phyloP scores from a whole-genome alignment of 192 early-diverging fungal genomes.

The Coemansia sp. region DNA sequence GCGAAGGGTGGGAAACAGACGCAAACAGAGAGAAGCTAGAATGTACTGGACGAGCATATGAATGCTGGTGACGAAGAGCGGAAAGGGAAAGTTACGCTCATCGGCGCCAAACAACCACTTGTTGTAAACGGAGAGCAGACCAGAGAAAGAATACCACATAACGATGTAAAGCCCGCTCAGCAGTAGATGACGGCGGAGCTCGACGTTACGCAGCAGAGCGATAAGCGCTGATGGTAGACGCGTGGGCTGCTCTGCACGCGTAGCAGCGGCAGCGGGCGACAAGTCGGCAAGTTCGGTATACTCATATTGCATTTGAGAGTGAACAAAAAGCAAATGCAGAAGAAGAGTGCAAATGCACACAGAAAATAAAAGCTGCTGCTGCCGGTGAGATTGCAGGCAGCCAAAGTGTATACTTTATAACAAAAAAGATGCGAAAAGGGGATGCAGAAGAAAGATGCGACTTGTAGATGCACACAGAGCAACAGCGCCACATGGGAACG shows the following conservation, averaged over 20 bases:
- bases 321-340: background rate
- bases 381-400: background rate
- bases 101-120: slow-evolving; percentile 87
- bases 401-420: background rate
- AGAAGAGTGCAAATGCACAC: slow-evolving; percentile 3
- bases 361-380: background rate
- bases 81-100: slow-evolving; percentile 81
- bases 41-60: slow-evolving; percentile 86
- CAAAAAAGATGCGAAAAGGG: background rate
- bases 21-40: slow-evolving; percentile 58
- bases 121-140: slow-evolving; percentile 83
- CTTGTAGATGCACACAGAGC: background rate
- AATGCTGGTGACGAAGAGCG: slow-evolving; percentile 79
- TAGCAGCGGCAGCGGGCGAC: slow-evolving; percentile 6
- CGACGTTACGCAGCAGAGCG: slow-evolving; percentile 21
- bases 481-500: background rate
- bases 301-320: slow-evolving; percentile 23
- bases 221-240: slow-evolving; percentile 1
- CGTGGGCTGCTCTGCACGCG: background rate
- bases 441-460: background rate
- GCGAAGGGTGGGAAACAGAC: slow-evolving; percentile 61
- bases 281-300: slow-evolving; percentile 47
- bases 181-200: slow-evolving; percentile 34
- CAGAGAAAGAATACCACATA: slow-evolving; percentile 66
- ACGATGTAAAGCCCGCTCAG: slow-evolving; percentile 49